These are phyloP conservation scores for Trichoderma guizhouense DNA, from an alignment of 2,329 filamentous ascomycete genomes.

Conservation along the genomic window DNA sequence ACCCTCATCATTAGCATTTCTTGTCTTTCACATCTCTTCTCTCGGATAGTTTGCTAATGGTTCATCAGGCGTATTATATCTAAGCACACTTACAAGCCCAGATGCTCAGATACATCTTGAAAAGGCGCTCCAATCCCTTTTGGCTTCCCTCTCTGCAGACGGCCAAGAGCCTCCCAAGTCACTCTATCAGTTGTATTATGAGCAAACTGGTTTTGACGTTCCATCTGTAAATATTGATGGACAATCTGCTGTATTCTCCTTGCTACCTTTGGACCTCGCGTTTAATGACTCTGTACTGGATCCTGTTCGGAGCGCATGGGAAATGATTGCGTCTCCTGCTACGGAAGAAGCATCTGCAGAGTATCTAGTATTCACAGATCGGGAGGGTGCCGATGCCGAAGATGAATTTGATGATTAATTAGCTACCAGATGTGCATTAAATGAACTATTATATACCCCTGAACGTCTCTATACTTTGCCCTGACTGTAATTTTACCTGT, in stretches of 20 bases:
- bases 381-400: conserved; percentile 58
- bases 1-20: conserved; percentile 18
- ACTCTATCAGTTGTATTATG: conserved; percentile 55
- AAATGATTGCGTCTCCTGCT: conserved; percentile 53
- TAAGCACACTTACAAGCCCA: conserved; percentile 36
- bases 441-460: not conserved
- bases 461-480: not conserved
- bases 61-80: conserved; percentile 36
- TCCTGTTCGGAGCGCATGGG: conserved; percentile 68
- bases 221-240: conserved; percentile 33
- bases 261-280: conserved; percentile 61
- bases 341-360: conserved; percentile 41
- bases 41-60: not conserved
- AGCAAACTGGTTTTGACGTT: conserved; percentile 42
- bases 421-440: not conserved
- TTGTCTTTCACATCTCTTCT: not conserved
- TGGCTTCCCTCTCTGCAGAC: conserved; percentile 33
- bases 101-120: conserved; percentile 38
- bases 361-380: conserved; percentile 78
- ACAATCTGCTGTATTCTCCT: conserved; percentile 54
- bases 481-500: not conserved
- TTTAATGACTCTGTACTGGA: conserved; percentile 71
- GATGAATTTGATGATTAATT: conserved; percentile 45
- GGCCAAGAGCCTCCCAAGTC: conserved; percentile 29
- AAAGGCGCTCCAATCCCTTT: conserved; percentile 41